Conservation (phyloP, 208 protist species). For the Wallacemonas sp. region DNA sequence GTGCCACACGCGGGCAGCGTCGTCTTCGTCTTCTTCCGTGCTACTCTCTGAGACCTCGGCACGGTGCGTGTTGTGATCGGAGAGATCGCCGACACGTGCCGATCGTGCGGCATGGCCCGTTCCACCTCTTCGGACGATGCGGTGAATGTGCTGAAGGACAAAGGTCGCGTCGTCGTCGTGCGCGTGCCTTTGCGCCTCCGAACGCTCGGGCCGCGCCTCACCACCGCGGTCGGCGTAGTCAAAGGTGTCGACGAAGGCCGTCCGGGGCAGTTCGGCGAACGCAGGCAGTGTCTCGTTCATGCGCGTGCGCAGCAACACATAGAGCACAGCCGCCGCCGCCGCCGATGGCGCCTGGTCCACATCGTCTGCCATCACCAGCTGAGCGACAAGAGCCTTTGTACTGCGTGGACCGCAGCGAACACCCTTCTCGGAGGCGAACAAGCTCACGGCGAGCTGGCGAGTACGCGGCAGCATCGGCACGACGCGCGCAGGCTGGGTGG, state of each 20-base stretch:
- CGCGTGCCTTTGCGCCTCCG: too few relatives aligned
- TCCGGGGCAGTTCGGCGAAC: conserved; percentile 36
- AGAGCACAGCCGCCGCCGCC: conserved; percentile 38
- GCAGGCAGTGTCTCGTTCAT: conserved; percentile 46
- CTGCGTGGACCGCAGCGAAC: conserved; percentile 69
- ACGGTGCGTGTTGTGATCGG: too few relatives aligned
- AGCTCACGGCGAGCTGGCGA: conserved; percentile 43
- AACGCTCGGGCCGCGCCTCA: too few relatives aligned
- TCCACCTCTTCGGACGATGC: too few relatives aligned
- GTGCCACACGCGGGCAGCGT: too few relatives aligned
- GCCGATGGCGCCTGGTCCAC: conserved; percentile 8
- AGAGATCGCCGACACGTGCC: too few relatives aligned
- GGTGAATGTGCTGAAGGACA: not conserved
- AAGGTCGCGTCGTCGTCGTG: not conserved
- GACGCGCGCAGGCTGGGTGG: conserved; percentile 14
- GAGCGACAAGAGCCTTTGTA: conserved; percentile 41
- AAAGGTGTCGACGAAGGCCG: conserved; percentile 29
- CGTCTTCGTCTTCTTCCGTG: conserved; percentile 17
- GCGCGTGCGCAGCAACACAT: conserved; percentile 50
- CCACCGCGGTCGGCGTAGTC: not conserved
- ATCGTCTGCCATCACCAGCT: conserved; percentile 21
- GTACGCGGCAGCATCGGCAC: conserved; percentile 49
- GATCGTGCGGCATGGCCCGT: not conserved
- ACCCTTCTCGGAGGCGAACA: conserved; percentile 66
- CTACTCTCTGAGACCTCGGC: too few relatives aligned